phyloP scores from a whole-genome alignment of 305 asterid species.

The Fraxinus nigra region DNA sequence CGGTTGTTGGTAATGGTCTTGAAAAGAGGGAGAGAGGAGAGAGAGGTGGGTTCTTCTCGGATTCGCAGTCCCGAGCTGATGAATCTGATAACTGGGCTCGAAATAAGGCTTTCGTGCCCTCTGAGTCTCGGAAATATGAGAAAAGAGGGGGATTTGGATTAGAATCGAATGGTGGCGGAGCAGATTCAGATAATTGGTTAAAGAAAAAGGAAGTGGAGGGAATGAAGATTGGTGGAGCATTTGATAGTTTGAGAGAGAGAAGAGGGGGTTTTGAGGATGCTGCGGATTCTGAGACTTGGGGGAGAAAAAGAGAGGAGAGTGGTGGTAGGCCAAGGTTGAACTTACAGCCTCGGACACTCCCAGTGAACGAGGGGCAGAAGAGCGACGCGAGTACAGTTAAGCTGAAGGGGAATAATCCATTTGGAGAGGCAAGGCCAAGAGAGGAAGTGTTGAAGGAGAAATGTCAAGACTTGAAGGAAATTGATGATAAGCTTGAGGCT shows the following conservation, averaged over 20 bases:
- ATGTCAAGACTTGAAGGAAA: conserved; percentile 86
- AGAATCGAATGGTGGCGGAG: conserved; percentile 58
- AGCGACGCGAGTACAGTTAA: conserved; percentile 26
- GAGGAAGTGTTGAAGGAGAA: conserved; percentile 68
- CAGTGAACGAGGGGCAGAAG: conserved; percentile 33
- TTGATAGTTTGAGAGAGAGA: conserved; percentile 29
- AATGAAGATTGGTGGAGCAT: conserved; percentile 3
- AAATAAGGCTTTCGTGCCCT: conserved; percentile 59
- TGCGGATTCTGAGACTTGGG: conserved; percentile 51
- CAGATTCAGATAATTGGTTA: conserved; percentile 69
- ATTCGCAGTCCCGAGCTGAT: conserved; percentile 83
- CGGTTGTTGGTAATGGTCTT: conserved; percentile 20
- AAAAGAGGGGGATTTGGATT: conserved; percentile 69
- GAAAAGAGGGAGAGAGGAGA: conserved; percentile 47
- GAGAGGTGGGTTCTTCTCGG: conserved; percentile 65
- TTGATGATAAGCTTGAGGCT: conserved; percentile 70
- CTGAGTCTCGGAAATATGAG: conserved; percentile 56
- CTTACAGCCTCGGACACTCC: conserved; percentile 51
- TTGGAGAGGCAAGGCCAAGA: conserved; percentile 55
- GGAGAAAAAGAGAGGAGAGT: conserved; percentile 44
- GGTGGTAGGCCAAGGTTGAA: conserved; percentile 50
- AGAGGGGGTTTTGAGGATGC: conserved; percentile 46
- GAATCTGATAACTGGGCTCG: conserved; percentile 86
- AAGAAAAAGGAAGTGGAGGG: conserved; percentile 30
- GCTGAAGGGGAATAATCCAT: conserved; percentile 67